phyloP scores from a whole-genome alignment of 163 green algal genomes.

The Chloromonas sp. region DNA sequence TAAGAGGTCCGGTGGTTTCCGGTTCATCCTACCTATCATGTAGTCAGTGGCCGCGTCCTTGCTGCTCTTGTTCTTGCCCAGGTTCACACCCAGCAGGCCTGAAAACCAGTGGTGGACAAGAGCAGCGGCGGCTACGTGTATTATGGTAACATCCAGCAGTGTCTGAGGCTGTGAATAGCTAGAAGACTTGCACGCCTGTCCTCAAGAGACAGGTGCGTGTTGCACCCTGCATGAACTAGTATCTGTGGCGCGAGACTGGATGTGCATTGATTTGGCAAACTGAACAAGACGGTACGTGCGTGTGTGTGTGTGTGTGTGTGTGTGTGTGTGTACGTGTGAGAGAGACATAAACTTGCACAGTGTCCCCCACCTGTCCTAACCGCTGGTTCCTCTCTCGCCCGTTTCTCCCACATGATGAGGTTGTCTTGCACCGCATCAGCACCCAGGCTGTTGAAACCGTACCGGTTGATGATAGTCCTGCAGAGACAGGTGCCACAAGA shows the following conservation, averaged over 20 bases:
- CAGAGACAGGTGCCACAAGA: neutral
- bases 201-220: no score
- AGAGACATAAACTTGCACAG: no score
- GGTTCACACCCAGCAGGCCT: constrained; percentile 89
- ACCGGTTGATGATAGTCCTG: constrained; percentile 93
- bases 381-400: constrained; percentile 19
- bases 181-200: no score
- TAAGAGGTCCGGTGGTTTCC: no score
- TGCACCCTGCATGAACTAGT: no score
- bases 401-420: constrained; percentile 36
- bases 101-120: neutral
- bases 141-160: neutral
- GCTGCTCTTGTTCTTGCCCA: constrained; percentile 96
- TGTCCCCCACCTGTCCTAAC: constrained; percentile 26
- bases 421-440: constrained; percentile 65
- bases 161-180: no score
- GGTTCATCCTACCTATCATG: constrained; percentile 28
- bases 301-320: no score
- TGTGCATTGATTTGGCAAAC: no score
- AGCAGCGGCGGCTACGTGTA: neutral
- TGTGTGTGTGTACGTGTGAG: no score
- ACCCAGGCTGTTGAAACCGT: constrained; percentile 95
- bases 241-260: no score
- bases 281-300: no score
- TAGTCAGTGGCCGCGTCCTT: constrained; percentile 86